A percentile compares a stretch with the other conserved stretches of the same genome.
Evolutionary conservation across 208 protist species (phyloP).

Genomic region (Naegleria gruberi): DNA sequence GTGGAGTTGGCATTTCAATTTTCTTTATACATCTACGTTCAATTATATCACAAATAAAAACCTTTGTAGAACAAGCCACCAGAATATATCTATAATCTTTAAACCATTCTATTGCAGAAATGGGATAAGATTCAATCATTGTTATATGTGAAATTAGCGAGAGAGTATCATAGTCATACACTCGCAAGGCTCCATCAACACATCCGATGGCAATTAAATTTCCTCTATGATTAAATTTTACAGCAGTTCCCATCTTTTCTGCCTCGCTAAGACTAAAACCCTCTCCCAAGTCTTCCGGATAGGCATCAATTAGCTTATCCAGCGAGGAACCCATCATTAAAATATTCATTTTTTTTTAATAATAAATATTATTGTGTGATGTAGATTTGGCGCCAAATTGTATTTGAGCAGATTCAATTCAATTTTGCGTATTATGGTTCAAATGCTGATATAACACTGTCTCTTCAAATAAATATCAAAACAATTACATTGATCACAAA

Average conservation of each 20-base stretch:
- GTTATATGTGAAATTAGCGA: not conserved
- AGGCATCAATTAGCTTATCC: not conserved
- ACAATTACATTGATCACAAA: no score
- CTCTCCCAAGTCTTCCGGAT: not conserved
- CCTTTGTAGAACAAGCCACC: no score
- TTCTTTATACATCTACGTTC: not conserved
- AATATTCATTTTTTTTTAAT: no score
- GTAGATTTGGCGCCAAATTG: no score
- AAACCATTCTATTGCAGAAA: not conserved
- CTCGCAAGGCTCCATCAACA: not conserved
- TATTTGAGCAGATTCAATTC: no score
- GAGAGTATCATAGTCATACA: slow-evolving; percentile 2
- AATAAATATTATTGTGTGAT: no score
- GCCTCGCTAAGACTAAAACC: not conserved
- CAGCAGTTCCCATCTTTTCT: not conserved
- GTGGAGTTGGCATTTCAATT: not conserved
- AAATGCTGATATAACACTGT: no score
- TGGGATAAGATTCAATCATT: not conserved
- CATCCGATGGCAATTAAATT: not conserved
- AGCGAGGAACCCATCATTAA: no score
- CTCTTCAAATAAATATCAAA: no score
- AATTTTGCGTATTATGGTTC: no score
- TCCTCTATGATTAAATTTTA: not conserved
- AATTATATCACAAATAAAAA: not conserved
- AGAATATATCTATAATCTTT: not conserved